Percentiles rank a stretch among this genome's conserved stretches.
Conservation (phyloP, 441 rosid genomes). For the Mallotus japonicus region DNA sequence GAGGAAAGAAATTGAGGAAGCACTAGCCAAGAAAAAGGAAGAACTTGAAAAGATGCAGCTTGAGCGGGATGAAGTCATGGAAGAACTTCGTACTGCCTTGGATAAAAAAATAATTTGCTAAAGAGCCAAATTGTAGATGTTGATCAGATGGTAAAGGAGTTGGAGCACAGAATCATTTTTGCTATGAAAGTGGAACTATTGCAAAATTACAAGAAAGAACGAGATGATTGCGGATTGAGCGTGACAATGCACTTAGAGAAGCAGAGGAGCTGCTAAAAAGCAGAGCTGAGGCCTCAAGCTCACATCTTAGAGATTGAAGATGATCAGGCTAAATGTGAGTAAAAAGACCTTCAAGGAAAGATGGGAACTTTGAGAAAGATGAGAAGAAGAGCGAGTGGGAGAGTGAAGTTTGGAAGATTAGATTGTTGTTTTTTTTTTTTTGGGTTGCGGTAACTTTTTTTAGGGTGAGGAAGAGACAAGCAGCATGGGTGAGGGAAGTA, state of each 20-base stretch:
- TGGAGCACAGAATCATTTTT: conserved; percentile 77
- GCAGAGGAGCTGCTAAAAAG: conserved; percentile 74
- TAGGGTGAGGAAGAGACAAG: too few species aligned
- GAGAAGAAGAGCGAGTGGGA: too few species aligned
- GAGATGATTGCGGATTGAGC: conserved; percentile 69
- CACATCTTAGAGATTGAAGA: conserved; percentile 65
- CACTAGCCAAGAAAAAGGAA: conserved; percentile 54
- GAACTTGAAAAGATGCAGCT: conserved; percentile 45
- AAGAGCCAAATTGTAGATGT: conserved; percentile 61
- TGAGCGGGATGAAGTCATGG: conserved; percentile 47
- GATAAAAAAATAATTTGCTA: conserved; percentile 49
- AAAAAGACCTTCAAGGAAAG: too few species aligned
- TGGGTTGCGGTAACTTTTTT: too few species aligned
- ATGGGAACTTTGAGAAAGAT: too few species aligned
- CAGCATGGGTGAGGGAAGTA: too few species aligned
- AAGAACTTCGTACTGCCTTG: conserved; percentile 47
- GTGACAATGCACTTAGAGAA: conserved; percentile 81
- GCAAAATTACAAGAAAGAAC: conserved; percentile 65
- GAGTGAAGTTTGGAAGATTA: too few species aligned
- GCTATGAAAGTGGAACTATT: conserved; percentile 78
- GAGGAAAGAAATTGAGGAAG: conserved; percentile 64
- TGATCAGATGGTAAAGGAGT: conserved; percentile 54
- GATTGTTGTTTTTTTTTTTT: too few species aligned
- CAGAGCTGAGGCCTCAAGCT: conserved; percentile 55
- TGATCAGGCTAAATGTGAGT: too few species aligned